Conservation (phyloP, 2,329 filamentous ascomycete genomes). For the Neopestalotiopsis clavispora region DNA sequence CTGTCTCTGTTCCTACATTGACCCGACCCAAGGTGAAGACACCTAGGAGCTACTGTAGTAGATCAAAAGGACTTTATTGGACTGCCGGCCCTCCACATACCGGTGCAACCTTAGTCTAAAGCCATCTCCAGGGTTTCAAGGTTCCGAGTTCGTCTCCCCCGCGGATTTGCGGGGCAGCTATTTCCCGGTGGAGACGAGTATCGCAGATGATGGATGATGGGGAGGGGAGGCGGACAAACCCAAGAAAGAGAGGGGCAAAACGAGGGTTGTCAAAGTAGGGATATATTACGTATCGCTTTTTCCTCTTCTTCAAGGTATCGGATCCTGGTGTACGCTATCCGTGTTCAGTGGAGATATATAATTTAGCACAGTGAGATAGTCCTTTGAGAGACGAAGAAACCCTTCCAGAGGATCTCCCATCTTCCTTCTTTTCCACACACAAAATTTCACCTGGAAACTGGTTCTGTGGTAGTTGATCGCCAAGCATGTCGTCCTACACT, state of each 20-base stretch:
- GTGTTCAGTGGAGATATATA: not conserved
- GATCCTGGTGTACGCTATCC: not conserved
- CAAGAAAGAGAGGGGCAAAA: not conserved
- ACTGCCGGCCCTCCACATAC: slow-evolving; percentile 12
- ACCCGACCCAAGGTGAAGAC: no score
- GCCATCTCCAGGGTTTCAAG: not conserved
- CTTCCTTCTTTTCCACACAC: not conserved
- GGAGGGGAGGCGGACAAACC: not conserved
- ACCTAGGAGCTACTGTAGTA: no score
- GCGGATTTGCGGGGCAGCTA: not conserved
- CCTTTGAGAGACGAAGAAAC: not conserved
- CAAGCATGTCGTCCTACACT: slow-evolving; percentile 31
- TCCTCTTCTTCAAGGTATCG: not conserved
- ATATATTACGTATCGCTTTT: not conserved
- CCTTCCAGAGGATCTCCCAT: not conserved
- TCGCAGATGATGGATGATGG: not conserved
- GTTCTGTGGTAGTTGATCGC: not conserved
- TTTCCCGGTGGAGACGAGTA: slow-evolving; percentile 4
- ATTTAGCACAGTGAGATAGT: not conserved
- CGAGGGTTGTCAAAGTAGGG: not conserved
- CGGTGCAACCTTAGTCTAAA: not conserved
- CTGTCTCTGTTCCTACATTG: no score
- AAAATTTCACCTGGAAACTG: not conserved
- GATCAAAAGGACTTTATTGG: no score
- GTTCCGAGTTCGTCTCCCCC: not conserved